Evolutionary conservation across 805 yeast species (phyloP).

Genomic region (Tetrapisispora taiwanensis): DNA sequence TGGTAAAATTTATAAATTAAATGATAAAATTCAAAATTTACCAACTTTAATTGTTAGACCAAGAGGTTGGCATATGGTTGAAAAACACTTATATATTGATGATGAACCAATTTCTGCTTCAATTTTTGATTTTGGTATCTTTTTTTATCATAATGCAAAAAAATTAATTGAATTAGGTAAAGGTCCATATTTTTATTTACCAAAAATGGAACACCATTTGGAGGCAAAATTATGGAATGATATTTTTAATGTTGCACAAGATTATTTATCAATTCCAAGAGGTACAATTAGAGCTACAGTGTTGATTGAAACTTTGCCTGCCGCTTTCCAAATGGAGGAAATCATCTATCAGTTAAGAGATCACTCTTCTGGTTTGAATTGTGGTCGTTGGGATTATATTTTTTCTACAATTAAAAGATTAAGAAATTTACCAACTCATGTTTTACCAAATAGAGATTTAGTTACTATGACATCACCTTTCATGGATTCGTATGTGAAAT

Average conservation of each 20-base stretch:
- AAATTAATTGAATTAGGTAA: slow-evolving; percentile 51
- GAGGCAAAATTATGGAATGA: slow-evolving; percentile 83
- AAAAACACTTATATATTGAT: slow-evolving; percentile 59
- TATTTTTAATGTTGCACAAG: slow-evolving; percentile 67
- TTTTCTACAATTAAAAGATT: slow-evolving; percentile 70
- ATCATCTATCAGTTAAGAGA: slow-evolving; percentile 66
- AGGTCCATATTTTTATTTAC: slow-evolving; percentile 76
- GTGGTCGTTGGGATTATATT: slow-evolving; percentile 88
- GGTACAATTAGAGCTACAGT: slow-evolving; percentile 78
- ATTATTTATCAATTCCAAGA: slow-evolving; percentile 53
- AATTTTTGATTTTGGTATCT: slow-evolving; percentile 68
- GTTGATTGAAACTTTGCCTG: slow-evolving; percentile 73
- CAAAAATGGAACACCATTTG: slow-evolving; percentile 78
- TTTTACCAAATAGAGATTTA: slow-evolving; percentile 69
- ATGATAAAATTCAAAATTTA: slow-evolving; percentile 35
- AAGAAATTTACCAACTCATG: slow-evolving; percentile 54
- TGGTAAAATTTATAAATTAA: slow-evolving; percentile 37
- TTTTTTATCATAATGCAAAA: slow-evolving; percentile 65
- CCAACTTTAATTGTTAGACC: slow-evolving; percentile 80
- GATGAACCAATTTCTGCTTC: slow-evolving; percentile 73
- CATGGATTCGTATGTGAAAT: slow-evolving; percentile 68
- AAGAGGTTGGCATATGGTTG: slow-evolving; percentile 81
- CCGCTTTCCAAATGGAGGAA: slow-evolving; percentile 81
- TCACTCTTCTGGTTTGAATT: slow-evolving; percentile 72
- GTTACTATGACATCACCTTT: slow-evolving; percentile 76